These are phyloP conservation scores for Phytophthora hybrid DNA, from an alignment of 352 stramenopile genomes.

Conservation along the genomic window DNA sequence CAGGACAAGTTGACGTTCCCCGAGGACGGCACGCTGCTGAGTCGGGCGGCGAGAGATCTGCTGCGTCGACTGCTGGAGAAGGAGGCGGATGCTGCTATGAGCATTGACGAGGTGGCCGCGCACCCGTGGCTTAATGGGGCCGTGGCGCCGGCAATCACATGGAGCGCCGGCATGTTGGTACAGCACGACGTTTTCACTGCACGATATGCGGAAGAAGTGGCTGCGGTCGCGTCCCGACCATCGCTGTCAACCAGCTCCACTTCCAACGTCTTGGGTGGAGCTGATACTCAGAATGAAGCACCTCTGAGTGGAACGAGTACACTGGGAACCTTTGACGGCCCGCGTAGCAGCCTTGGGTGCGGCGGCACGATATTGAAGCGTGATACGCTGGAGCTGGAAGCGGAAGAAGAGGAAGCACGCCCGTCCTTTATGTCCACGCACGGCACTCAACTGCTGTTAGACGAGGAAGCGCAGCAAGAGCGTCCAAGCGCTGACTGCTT, in stretches of 20 bases:
- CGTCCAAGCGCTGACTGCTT: conserved; percentile 74
- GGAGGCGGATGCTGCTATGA: conserved; percentile 53
- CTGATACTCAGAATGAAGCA: conserved; percentile 11
- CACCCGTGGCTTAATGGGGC: conserved; percentile 76
- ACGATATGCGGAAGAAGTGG: conserved; percentile 56
- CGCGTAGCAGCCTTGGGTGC: conserved; percentile 18
- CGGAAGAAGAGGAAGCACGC: conserved; percentile 49
- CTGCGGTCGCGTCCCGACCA: conserved; percentile 31
- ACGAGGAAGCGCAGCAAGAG: conserved; percentile 47
- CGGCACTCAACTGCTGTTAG: conserved; percentile 47
- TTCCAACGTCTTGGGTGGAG: conserved; percentile 20
- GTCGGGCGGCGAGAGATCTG: conserved; percentile 75
- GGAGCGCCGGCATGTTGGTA: conserved; percentile 51
- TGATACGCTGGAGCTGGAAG: conserved; percentile 36
- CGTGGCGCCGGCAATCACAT: conserved; percentile 56
- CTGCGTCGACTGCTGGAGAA: conserved; percentile 67
- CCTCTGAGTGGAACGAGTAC: conserved; percentile 17
- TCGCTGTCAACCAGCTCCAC: conserved; percentile 30
- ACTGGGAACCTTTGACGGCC: conserved; percentile 8
- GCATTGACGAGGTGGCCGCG: conserved; percentile 61
- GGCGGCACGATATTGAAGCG: conserved; percentile 14
- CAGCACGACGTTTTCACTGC: conserved; percentile 55
- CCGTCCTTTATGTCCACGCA: conserved; percentile 83
- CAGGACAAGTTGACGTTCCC: conserved; percentile 46
- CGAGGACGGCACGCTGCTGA: conserved; percentile 40